Percentiles rank a stretch among this genome's conserved stretches.
These are phyloP conservation scores for Eruca vesicaria DNA, from an alignment of 441 rosid species.

Conservation along the genomic window DNA sequence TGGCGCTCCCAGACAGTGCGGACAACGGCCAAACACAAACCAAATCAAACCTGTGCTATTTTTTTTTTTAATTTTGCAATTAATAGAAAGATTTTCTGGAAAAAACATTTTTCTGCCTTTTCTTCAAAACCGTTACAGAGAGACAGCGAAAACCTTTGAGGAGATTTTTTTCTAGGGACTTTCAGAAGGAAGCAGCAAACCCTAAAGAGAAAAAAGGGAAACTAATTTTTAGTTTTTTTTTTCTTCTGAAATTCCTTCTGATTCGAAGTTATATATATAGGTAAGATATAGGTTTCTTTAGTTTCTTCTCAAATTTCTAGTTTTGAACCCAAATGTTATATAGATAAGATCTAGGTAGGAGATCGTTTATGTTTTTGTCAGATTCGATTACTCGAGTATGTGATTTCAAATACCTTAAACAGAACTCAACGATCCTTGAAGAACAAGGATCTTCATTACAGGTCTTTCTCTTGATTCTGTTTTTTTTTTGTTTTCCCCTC, in stretches of 20 bases:
- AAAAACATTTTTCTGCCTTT: neutral
- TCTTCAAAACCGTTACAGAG: conserved; percentile 30
- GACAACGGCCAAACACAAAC: conserved; percentile 18
- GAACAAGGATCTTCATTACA: conserved; percentile 19
- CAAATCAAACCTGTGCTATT: neutral
- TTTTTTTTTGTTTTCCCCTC: neutral
- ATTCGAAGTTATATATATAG: neutral
- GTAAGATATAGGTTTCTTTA: conserved; percentile 6
- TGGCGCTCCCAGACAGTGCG: neutral
- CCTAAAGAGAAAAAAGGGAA: neutral
- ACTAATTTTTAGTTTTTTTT: neutral
- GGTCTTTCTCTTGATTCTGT: conserved; percentile 10
- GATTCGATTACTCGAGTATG: neutral
- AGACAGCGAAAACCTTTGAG: conserved; percentile 15
- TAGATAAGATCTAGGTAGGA: neutral
- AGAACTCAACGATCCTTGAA: conserved; percentile 19
- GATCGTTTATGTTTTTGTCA: conserved; percentile 5
- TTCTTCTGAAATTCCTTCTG: conserved; percentile 15
- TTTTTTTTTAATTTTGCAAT: neutral
- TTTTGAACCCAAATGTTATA: neutral
- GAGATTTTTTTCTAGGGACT: neutral
- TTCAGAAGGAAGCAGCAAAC: conserved; percentile 21
- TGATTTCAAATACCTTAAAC: neutral
- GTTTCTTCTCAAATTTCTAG: neutral
- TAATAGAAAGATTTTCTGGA: neutral